Evolutionary conservation across 805 yeast species (phyloP).

Genomic region (Candida nemodendra): DNA sequence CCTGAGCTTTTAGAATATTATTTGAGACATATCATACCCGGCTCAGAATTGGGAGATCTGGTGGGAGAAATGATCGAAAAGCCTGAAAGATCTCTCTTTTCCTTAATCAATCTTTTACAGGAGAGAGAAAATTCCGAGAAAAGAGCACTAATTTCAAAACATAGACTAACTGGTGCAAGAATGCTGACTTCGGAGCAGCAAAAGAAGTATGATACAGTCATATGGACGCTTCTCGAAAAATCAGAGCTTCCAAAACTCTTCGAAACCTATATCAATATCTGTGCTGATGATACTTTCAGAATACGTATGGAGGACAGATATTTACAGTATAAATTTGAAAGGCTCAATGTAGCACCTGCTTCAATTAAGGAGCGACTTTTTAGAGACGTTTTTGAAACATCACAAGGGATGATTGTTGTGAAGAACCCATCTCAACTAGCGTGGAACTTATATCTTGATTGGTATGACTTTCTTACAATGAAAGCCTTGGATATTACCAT

Average conservation of each 20-base stretch:
- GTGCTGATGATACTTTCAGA: slow-evolving; percentile 60
- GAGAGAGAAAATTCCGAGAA: slow-evolving; percentile 42
- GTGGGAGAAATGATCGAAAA: slow-evolving; percentile 47
- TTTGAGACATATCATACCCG: slow-evolving; percentile 54
- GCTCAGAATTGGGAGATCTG: slow-evolving; percentile 50
- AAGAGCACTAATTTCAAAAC: slow-evolving; percentile 42
- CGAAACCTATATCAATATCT: slow-evolving; percentile 52
- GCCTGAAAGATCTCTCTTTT: slow-evolving; percentile 44
- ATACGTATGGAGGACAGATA: slow-evolving; percentile 56
- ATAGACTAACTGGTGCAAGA: slow-evolving; percentile 48
- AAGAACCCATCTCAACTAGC: slow-evolving; percentile 59
- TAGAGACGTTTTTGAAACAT: slow-evolving; percentile 50
- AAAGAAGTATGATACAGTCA: slow-evolving; percentile 36
- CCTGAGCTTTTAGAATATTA: slow-evolving; percentile 45
- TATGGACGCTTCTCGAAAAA: slow-evolving; percentile 47
- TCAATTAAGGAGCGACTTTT: slow-evolving; percentile 38
- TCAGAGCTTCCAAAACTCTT: slow-evolving; percentile 57
- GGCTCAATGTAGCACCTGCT: slow-evolving; percentile 52
- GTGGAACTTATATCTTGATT: slow-evolving; percentile 74
- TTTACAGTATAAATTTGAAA: slow-evolving; percentile 54
- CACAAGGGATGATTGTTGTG: slow-evolving; percentile 71
- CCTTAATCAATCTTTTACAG: slow-evolving; percentile 41
- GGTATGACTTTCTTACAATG: slow-evolving; percentile 57
- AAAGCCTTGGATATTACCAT: slow-evolving; percentile 46
- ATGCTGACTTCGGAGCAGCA: slow-evolving; percentile 41